Evolutionary conservation across 345 rosid species (phyloP).

Genomic region (Dipteronia sinensis): DNA sequence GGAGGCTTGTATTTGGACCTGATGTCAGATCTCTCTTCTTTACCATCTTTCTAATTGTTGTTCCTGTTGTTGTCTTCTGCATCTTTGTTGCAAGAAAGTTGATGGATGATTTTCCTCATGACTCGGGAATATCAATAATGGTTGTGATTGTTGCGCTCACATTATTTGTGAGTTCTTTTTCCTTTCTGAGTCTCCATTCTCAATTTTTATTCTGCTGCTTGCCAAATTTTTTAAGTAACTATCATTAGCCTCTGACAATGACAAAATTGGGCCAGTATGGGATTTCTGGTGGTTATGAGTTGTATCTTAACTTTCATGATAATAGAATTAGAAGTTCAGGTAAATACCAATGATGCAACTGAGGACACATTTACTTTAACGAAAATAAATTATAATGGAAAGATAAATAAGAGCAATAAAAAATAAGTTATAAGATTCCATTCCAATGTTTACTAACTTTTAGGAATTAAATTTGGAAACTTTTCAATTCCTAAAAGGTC

Average conservation of each 20-base stretch:
- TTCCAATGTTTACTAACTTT: too few species aligned
- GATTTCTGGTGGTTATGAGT: conserved; percentile 5
- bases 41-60: conserved; percentile 66
- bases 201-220: not conserved
- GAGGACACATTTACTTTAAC: not conserved
- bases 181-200: conserved; percentile 20
- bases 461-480: too few species aligned
- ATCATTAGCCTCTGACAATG: not conserved
- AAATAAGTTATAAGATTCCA: too few species aligned
- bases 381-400: not conserved
- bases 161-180: conserved; percentile 53
- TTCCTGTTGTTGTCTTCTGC: conserved; percentile 75
- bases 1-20: conserved; percentile 96
- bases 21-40: conserved; percentile 73
- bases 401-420: too few species aligned
- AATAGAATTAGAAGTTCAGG: not conserved
- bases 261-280: not conserved
- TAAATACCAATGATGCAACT: not conserved
- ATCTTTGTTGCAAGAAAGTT: conserved; percentile 74
- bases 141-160: conserved; percentile 52
- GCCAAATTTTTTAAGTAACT: conserved; percentile 1
- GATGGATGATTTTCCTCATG: conserved; percentile 66
- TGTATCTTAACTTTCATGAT: not conserved
- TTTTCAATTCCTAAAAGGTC: too few species aligned
- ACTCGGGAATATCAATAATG: conserved; percentile 64